These are phyloP conservation scores for Craspedostauros australis DNA, from an alignment of 108 stramenopile species.

Conservation along the genomic window DNA sequence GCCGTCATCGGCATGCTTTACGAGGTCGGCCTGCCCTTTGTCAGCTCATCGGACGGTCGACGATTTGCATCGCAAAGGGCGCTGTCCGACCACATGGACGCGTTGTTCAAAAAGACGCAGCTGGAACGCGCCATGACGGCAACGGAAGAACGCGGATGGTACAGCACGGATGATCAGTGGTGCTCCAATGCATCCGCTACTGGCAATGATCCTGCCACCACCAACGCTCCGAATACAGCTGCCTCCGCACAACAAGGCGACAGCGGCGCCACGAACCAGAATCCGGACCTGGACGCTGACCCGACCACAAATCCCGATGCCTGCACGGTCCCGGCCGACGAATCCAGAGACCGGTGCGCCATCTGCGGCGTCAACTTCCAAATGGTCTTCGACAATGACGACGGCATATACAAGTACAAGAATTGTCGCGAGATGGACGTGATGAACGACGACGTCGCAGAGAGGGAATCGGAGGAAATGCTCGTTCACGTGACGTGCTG, in stretches of 20 bases:
- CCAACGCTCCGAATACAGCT: background rate
- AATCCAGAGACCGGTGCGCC: conserved; percentile 65
- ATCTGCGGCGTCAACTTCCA: conserved; percentile 83
- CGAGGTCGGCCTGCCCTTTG: conserved; percentile 75
- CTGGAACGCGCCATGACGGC: conserved; percentile 71
- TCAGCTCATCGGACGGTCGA: conserved; percentile 73
- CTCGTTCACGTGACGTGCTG: conserved; percentile 79
- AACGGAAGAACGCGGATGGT: conserved; percentile 86
- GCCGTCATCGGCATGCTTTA: conserved; percentile 66
- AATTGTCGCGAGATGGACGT: conserved; percentile 79
- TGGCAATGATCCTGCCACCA: conserved; percentile 7
- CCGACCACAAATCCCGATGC: conserved; percentile 17
- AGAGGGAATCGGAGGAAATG: conserved; percentile 45
- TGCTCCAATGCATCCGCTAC: conserved; percentile 7
- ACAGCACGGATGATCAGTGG: conserved; percentile 42
- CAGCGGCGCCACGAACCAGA: too few species aligned
- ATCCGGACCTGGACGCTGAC: too few species aligned
- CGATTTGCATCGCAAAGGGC: conserved; percentile 72
- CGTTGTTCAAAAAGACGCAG: conserved; percentile 63
- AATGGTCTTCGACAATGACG: conserved; percentile 87
- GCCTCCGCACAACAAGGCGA: too few species aligned
- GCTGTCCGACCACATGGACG: conserved; percentile 70
- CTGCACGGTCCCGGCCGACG: conserved; percentile 63
- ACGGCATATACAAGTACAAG: conserved; percentile 79
- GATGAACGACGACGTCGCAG: conserved; percentile 56